These are phyloP conservation scores for Tricholoma hemisulphureum DNA, from an alignment of 768 basidiomycete genomes.

Conservation along the genomic window DNA sequence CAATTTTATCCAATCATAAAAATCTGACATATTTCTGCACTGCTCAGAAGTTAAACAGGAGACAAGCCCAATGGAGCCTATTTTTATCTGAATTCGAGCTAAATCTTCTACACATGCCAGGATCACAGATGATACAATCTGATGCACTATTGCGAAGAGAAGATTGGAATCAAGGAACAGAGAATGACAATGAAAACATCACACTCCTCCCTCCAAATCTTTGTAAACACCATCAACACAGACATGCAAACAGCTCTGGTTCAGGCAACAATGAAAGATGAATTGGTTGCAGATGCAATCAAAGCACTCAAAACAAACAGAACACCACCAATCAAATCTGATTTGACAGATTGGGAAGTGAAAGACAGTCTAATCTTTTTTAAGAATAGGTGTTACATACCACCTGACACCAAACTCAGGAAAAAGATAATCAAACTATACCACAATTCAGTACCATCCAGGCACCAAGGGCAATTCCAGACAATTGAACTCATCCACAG, in stretches of 20 bases:
- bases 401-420: no score
- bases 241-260: no score
- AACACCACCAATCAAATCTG: no score
- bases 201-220: neutral
- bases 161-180: neutral
- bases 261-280: neutral
- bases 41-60: neutral
- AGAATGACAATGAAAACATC: neutral
- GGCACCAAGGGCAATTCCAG: no score
- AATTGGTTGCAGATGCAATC: neutral
- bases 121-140: no score
- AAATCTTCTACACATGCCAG: neutral
- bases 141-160: neutral
- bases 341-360: no score
- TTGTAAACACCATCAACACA: neutral
- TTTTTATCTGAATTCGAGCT: neutral
- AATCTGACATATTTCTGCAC: neutral
- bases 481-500: no score
- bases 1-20: no score
- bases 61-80: neutral
- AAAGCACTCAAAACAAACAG: neutral
- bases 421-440: no score
- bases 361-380: no score
- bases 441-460: no score
- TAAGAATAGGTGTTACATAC: no score